Evolutionary conservation across 1,284 basidiomycete genomes (phyloP), one percentile per base, ranked within the genome.

Genomic region (Puccinia horiana): DNA sequence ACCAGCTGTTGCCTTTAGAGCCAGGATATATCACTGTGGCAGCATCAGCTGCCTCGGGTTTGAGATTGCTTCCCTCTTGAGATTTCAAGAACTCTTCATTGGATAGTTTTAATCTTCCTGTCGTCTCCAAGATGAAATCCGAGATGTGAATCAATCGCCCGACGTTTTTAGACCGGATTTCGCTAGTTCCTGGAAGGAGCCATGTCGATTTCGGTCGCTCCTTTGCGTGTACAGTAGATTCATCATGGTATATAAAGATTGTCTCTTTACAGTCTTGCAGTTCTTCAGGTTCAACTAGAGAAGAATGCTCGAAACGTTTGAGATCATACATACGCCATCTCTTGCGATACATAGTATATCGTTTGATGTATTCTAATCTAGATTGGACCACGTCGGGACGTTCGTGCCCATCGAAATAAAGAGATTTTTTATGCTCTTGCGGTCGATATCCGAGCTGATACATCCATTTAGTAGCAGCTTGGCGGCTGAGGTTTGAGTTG

Each of bases 361-460:
- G 9, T 58, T 58, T 6, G 20, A 58, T 23, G 56, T 49, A 74
- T 26, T 52, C n/a, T 18, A 32, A 16, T 29, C 49, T 44, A 54
- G 44, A 23, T 52, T 74, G n/a, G 5, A 26, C 29, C 1, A 74
- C 72, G 49, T 74, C 72, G 9, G 42, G 44, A 1, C 49, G 72
- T 37, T 74, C 49, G 44, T 74, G 72, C 2, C 72, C 72, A 49
- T 74, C 47, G 32, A 74, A 74, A 52, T 74, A 74, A 26, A 73
- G n/a, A 8, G 32, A 40, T 42, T 42, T 73, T n/a, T n/a, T n/a
- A n/a, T n/a, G n/a, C n/a, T n/a, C 32, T 74, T 47, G 49, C n/a
- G 52, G 47, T n/a, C 47, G 49, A 52, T 14, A 74, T 18, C 72
- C 72, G 12, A 74, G 72, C 20, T 74, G 47, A 16, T 54, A 74